Evolutionary conservation across 208 protist genomes (phyloP).

Genomic region (Pavlovales sp.): DNA sequence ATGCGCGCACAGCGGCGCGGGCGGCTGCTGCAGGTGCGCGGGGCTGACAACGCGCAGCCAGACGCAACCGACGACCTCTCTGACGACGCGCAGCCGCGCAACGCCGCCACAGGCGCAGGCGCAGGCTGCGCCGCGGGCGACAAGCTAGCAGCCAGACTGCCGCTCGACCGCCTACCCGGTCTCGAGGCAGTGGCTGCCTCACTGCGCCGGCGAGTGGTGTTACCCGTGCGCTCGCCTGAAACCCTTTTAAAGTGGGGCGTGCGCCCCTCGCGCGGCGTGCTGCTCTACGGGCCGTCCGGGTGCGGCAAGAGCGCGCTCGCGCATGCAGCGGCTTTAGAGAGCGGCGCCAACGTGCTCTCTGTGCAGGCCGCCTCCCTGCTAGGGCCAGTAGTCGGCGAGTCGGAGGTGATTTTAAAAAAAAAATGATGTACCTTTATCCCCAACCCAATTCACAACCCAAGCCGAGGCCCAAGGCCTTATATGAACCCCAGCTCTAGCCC

Average conservation of each 20-base stretch:
- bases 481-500: too few species aligned
- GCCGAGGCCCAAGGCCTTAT: too few species aligned
- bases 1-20: neutral
- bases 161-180: neutral
- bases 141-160: too few species aligned
- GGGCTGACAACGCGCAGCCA: too few species aligned
- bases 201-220: neutral
- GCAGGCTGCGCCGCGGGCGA: too few species aligned
- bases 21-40: neutral
- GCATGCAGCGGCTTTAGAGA: neutral
- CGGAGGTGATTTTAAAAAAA: too few species aligned
- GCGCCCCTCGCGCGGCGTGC: slow-evolving; percentile 83
- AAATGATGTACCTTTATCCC: too few species aligned
- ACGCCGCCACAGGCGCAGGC: too few species aligned
- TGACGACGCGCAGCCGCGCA: too few species aligned
- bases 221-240: neutral
- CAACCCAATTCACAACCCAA: too few species aligned
- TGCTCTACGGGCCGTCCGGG: slow-evolving; percentile 72
- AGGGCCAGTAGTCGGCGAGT: neutral
- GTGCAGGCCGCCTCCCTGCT: neutral
- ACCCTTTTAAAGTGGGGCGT: slow-evolving; percentile 80
- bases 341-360: neutral
- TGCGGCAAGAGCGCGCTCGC: slow-evolving; percentile 76
- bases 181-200: neutral
- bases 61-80: neutral